A percentile compares a stretch with the other conserved stretches of the same genome.
Conservation (phyloP, 192 early-diverging fungal species). For the Coemansia erecta region DNA sequence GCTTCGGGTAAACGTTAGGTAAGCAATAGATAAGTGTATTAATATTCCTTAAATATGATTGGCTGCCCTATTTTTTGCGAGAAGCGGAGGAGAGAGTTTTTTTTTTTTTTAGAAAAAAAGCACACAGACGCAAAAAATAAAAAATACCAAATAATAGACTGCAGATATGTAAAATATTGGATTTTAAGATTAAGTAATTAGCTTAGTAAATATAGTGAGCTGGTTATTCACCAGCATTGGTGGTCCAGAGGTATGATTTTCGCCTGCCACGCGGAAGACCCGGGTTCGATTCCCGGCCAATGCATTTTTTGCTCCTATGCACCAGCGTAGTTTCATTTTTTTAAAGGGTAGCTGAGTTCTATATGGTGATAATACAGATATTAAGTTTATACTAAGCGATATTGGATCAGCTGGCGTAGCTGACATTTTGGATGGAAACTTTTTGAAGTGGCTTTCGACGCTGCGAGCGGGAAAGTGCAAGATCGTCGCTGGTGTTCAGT, state of each 20-base stretch:
- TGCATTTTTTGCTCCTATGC: constrained; percentile 32
- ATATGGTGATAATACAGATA: not conserved
- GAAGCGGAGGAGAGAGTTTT: too few relatives aligned
- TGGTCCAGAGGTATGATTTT: constrained; percentile 68
- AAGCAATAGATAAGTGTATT: too few relatives aligned
- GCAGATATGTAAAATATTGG: too few relatives aligned
- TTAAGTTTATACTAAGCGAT: constrained; percentile 4
- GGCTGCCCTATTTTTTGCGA: too few relatives aligned
- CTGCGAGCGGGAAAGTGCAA: constrained; percentile 42
- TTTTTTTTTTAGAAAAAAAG: too few relatives aligned
- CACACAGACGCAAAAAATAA: too few relatives aligned
- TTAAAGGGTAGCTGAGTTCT: not conserved
- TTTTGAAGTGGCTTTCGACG: constrained; percentile 31
- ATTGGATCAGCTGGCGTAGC: not conserved
- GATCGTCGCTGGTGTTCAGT: constrained; percentile 32
- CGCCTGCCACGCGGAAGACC: constrained; percentile 75
- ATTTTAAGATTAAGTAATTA: not conserved
- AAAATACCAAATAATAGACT: too few relatives aligned
- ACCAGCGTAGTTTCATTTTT: not conserved
- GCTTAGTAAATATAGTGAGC: not conserved
- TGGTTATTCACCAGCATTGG: constrained; percentile 11
- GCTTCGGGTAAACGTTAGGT: too few relatives aligned
- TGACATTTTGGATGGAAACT: constrained; percentile 24
- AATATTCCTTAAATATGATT: too few relatives aligned
- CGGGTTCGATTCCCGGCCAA: constrained; percentile 76